A percentile compares a stretch with the other conserved stretches of the same genome.
Conservation (phyloP, 345 rosid genomes). For the Firmiana major region DNA sequence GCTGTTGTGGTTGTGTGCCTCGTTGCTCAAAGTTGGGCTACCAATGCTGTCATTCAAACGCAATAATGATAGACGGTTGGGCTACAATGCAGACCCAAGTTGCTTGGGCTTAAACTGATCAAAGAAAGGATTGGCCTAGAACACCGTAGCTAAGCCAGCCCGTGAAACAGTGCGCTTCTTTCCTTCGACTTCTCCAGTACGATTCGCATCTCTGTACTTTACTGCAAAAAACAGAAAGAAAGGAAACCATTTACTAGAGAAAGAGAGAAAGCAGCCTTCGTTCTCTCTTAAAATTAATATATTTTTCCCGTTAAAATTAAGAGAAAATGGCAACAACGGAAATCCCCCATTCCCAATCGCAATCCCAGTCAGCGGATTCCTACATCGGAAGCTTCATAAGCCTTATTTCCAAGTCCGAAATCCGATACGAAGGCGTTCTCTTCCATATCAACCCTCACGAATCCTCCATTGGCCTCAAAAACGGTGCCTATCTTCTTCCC, state of each 20-base stretch:
- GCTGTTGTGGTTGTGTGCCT: too few species aligned
- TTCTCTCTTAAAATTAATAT: background rate
- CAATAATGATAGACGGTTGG: too few species aligned
- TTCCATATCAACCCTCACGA: conserved; percentile 40
- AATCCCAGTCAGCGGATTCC: conserved; percentile 27
- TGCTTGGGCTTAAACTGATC: too few species aligned
- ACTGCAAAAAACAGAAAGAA: background rate
- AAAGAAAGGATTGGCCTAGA: too few species aligned
- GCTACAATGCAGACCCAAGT: too few species aligned
- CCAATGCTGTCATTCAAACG: too few species aligned
- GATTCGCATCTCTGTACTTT: background rate
- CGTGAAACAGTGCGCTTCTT: background rate
- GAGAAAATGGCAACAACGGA: background rate
- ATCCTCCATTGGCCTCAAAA: conserved; percentile 37
- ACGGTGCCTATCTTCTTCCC: conserved; percentile 24
- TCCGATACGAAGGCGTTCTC: conserved; percentile 50
- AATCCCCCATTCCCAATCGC: background rate
- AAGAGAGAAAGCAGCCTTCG: background rate
- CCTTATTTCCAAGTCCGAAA: conserved; percentile 44
- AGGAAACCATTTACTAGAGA: background rate
- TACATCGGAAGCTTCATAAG: conserved; percentile 40
- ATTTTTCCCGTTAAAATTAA: background rate
- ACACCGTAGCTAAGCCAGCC: too few species aligned
- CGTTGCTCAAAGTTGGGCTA: too few species aligned
- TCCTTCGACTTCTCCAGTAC: background rate